Percentiles rank a stretch among this genome's conserved stretches.
phyloP scores from a whole-genome alignment of 1,284 basidiomycete genomes.

The Leccinum griseonigrum region DNA sequence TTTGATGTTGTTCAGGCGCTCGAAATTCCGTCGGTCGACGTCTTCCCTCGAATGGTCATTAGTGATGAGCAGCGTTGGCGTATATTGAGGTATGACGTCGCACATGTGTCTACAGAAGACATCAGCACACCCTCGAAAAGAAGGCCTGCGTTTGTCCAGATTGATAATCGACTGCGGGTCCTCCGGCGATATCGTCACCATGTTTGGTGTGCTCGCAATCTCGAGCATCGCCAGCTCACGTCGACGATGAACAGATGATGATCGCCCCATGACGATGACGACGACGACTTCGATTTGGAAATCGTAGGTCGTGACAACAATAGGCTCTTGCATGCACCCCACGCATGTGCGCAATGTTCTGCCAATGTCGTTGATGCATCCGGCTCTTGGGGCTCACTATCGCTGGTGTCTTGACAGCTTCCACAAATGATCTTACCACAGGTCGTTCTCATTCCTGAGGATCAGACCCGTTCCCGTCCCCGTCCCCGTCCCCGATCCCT shows the following conservation, averaged over 20 bases:
- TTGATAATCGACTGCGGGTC: slow-evolving; percentile 64
- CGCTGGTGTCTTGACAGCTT: slow-evolving; percentile 68
- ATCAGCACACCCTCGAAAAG: slow-evolving; percentile 5
- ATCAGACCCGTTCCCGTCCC: slow-evolving; percentile 25
- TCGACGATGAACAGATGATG: slow-evolving; percentile 58
- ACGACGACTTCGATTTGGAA: slow-evolving; percentile 32
- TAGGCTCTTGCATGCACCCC: slow-evolving; percentile 62
- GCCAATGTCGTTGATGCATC: slow-evolving; percentile 69
- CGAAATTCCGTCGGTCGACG: slow-evolving; percentile 62
- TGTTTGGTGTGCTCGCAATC: slow-evolving; percentile 68
- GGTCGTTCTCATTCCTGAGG: slow-evolving; percentile 43
- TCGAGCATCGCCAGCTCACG: slow-evolving; percentile 77
- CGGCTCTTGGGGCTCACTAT: slow-evolving; percentile 74
- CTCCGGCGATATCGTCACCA: slow-evolving; percentile 52
- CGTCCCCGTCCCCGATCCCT: neutral
- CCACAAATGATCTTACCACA: slow-evolving; percentile 73
- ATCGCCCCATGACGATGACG: slow-evolving; percentile 28
- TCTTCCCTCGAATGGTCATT: slow-evolving; percentile 50
- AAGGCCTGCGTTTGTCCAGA: slow-evolving; percentile 75
- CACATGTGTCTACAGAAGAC: slow-evolving; percentile 52
- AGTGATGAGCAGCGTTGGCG: slow-evolving; percentile 42
- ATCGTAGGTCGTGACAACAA: slow-evolving; percentile 52
- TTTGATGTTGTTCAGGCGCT: slow-evolving; percentile 71
- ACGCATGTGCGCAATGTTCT: slow-evolving; percentile 58
- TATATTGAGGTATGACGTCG: slow-evolving; percentile 53